Base-by-base conservation (phyloP, 116 monocot species). In the Cymodocea nodosa region DNA sequence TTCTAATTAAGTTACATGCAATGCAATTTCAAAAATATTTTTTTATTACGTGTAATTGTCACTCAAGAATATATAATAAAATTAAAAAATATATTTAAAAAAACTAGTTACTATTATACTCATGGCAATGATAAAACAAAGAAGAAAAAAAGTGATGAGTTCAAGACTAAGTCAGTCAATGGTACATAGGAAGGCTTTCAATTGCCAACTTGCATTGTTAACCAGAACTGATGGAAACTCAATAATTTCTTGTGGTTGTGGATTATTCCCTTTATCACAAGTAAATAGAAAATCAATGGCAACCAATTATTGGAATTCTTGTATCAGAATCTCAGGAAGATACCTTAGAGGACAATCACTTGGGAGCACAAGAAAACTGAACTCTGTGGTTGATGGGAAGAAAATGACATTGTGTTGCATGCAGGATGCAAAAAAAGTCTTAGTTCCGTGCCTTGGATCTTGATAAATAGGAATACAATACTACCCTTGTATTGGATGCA, bases 231-330 rank as follows among this genome's bases (percentile, higher is more conserved):
- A 94, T 66, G 89, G 94, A 56, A 94, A 89, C 60, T 94, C 94
- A 69, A 94, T 94, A 52, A 94, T 94, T 74, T 94, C 89, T 61
- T 94, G 89, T 8, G 94, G 94, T 52, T 86, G 70, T 14, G 73
- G 80, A 37, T 75, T 84, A 51, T 66, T 86, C 57, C 84, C 84
- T 74, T 84, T 86, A 64, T 94, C 94, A 70, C 94, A 89, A 50
- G 94, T 94, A 74, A 89, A 89, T 73, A 89, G 89, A 71, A 94
- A 94, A 65, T 94, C 94, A 30, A 89, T 86, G 64, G 89, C 94
- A 54, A 94, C 94, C 77, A 94, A 94, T 74, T 94, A 94, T 13
- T 89, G 86, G 75, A 94, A 94, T 19, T 94, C 94, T 68, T 94
- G 94, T 63, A 75, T 65, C 11, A 81, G 77, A 37, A 75, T 55